Evolutionary conservation across 768 basidiomycete genomes (phyloP), one percentile per base, ranked within the genome.

Genomic region (Tephrocybe sp.): DNA sequence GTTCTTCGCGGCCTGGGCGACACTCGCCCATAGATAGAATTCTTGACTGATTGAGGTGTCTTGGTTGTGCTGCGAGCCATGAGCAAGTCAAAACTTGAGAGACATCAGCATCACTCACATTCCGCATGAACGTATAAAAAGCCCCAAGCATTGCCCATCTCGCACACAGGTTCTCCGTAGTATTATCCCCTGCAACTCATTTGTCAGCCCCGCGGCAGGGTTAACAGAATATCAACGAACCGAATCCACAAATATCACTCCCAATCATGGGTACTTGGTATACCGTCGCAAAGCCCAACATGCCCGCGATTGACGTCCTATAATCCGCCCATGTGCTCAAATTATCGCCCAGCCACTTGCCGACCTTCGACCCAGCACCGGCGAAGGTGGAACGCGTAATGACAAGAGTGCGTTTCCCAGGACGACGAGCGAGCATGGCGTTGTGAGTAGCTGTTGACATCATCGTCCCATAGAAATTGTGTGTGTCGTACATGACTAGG

Each of bases 111-210:
- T 22, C 0, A 65, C 80, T 64, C 50, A 84, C 83, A 60, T 90
- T 87, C 8, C 89, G 73, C 82, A 83, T 87, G 73, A 90, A 90
- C 0, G 88, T 87, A 63, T 83, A 82, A 67, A 89, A 90, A 0
- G 84, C 87, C 1, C 85, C 85, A 2, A 90, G 71, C 72, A 76
- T 85, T 12, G 84, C 87, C 88, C 89, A 90, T 33, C 89, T 72
- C 33, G 84, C 82, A 55, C 86, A 88, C 1, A 90, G 69, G 8
- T 74, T 78, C 61, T 85, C 85, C 1, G 86, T 84, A 1, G 84
- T 83, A 60, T 87, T 74, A 0, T 67, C 78, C 30, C 68, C 82
- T 82, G 43, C 16, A n/a, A n/a, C 30, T 3, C 1, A 26, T 36
- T 46, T 7, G 23, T 8, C 44, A 17, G n/a, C n/a, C n/a, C n/a